Base-by-base conservation (phyloP, 129 eudicot species). In the Solidago caesia region DNA sequence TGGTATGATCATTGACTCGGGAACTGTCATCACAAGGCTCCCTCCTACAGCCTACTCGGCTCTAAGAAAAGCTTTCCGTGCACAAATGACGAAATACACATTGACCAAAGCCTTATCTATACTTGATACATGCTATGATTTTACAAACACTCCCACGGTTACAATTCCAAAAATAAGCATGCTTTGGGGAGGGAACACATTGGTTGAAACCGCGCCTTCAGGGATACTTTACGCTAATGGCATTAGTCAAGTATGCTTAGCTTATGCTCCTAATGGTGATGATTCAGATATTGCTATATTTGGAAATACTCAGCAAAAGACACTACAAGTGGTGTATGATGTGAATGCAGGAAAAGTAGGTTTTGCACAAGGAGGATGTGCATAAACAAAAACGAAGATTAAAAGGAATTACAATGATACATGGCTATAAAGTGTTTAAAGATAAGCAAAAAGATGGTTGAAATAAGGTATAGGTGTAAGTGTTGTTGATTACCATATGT, bases 1-100 rank as follows among this genome's bases (percentile, higher is more conserved):
- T 0, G 92, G 96, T n/a, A 84, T 84, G 5, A 82, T 93, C 15
- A 85, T 93, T 1, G 98, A 93, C 81, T 93, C 98, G 1, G 98
- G 98, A 14, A 93, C 98, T 0, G 96, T 93, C 2, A 88, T 93
- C 29, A 86, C 96, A 0, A 73, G 98, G 4, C 82, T 93, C 6
- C 96, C 98, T 4, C 88, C 92, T 1, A 74, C 83, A 33, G 96
- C 95, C 0, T 93, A 93, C 72, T 55, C 79, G 12, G 78, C 88
- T 6, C 4, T 93, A 70, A 46, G 88, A 8, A n/a, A 82, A 3
- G 84, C 82, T 0, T 93, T 93, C 73, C 68, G 77, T 45, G 47
- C 84, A 52, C 48, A 12, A 29, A 93, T 93, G 98, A 12, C 70
- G 0, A 68, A 60, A 21, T 93, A 93, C 70, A 74, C 95, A 14